Base-by-base conservation (phyloP, 2,329 filamentous ascomycete species). In the Arthroderma uncinatum region DNA sequence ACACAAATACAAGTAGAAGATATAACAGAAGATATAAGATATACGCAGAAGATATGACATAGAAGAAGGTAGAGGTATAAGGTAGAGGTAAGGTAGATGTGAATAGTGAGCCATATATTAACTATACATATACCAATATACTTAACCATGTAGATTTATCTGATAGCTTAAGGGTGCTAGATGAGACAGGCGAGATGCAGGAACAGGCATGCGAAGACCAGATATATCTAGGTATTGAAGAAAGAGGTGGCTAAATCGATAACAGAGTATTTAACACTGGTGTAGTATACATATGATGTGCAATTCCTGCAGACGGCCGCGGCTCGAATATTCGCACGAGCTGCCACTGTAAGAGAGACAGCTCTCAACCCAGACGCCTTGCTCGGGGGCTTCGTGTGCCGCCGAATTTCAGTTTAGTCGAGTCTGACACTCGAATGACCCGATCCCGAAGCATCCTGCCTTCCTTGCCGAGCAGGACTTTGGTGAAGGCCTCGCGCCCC, bases 331-430 rank as follows among this genome's bases (percentile, higher is more conserved):
- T 34, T 5, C 33, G 12, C 33, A 34, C 19, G 10, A 10, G 21
- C 19, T 19, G 39, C 19, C 39, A 19, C 19, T 23, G 19, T 14
- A 52, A 28, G 7, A 16, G 25, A 42, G 19, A 28, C 1, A 19
- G 8, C 16, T 40, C 36, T 55, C 64, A 86, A 73, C 83, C 82
- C 76, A 97, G 74, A 76, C 93, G 86, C 74, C 91, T 91, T 39
- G 84, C 86, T 70, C 85, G 88, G 71, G 81, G 82, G 76, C 89
- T 92, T 73, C 91, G 87, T 39, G 87, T 89, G 68, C 93, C 94
- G 74, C 91, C 93, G 78, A 97, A 95, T 78, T 98, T 98, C 72
- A 97, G 73, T 66, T 86, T 86, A 57, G 92, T 97, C 40, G 83
- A 79, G 74, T 98, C 93, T 33, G 87, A 84, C 60, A 98, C 86